phyloP scores from a whole-genome alignment of 257 asterid genomes.

The Capsicum rhomboideum region DNA sequence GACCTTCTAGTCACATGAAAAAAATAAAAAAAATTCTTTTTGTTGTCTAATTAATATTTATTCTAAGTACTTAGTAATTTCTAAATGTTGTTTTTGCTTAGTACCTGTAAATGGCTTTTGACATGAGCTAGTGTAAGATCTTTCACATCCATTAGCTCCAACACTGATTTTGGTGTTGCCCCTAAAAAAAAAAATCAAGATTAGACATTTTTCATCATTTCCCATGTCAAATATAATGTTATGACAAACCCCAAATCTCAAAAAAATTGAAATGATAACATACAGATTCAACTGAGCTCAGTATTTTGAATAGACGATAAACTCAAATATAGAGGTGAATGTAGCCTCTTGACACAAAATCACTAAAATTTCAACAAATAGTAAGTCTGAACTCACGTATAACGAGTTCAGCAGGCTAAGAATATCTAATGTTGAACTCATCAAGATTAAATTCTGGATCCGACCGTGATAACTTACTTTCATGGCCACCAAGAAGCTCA shows the following conservation, averaged over 20 bases:
- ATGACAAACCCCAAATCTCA: neutral
- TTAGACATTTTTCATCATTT: neutral
- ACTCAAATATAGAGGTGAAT: neutral
- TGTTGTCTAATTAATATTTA: neutral
- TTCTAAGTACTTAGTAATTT: too few relatives aligned
- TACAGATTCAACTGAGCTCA: neutral
- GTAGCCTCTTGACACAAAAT: neutral
- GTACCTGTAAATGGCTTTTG: conserved; percentile 91
- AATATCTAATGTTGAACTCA: neutral
- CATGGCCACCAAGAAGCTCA: conserved; percentile 98
- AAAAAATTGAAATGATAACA: neutral
- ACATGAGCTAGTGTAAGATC: conserved; percentile 94
- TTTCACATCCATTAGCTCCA: conserved; percentile 90
- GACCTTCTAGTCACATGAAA: too few relatives aligned
- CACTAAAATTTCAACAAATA: too few relatives aligned
- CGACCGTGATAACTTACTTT: conserved; percentile 33
- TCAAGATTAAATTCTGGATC: neutral
- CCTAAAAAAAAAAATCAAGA: conserved; percentile 29
- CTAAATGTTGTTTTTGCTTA: too few relatives aligned
- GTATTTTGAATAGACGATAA: neutral
- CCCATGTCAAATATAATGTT: neutral
- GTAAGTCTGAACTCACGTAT: too few relatives aligned
- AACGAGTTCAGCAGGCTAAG: too few relatives aligned
- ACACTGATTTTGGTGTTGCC: conserved; percentile 94
- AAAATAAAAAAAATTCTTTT: neutral